Evolutionary conservation across 2,329 filamentous ascomycete genomes (phyloP), one percentile per base, ranked within the genome.

Genomic region (Coniella vitis): DNA sequence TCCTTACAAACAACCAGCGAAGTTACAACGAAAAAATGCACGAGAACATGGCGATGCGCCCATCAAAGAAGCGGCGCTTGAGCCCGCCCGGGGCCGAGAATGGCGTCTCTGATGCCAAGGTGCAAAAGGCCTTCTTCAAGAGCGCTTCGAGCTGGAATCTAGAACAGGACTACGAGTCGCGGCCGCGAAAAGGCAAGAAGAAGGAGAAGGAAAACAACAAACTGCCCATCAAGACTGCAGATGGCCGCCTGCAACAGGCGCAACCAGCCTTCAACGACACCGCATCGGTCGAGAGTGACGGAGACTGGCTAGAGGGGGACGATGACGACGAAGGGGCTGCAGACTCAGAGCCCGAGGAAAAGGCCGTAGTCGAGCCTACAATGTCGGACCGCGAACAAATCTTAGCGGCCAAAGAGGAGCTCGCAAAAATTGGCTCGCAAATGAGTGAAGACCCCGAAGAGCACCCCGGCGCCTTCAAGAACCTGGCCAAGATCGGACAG

Each of bases 371-470:
- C 53, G 75, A 76, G 52, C 82, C 86, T 1, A 77, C 81, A 56
- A 72, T 94, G 25, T 81, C 90, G 1, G 74, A 85, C 55, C 78
- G 84, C 51, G 80, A 95, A 60, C 87, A 95, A 65, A 86, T 98
- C 43, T 59, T 87, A 20, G 80, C 86, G 54, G 90, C 90, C 9
- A 95, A 98, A 65, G 93, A 97, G 63, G 90, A 97, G 61, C 71
- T 98, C 49, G 91, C 93, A 17, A 84, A 84, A 58, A 79, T 94
- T 52, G 93, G 90, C 3, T 76, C 78, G 41, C 70, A 84, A 45
- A 76, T 98, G 60, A 96, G 93, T 59, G 90, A 97, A 64, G 84
- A 93, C 54, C 93, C 93, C 0, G 94, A 98, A 63, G 91, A 96
- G 63, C 83, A 98, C 64, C 78, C 85, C 36, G 81, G 82, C 38